A percentile compares a stretch with the other conserved stretches of the same genome.
These are phyloP conservation scores for Cutaneotrichosporon sp. DNA, from an alignment of 1,284 basidiomycete genomes.

Conservation along the genomic window DNA sequence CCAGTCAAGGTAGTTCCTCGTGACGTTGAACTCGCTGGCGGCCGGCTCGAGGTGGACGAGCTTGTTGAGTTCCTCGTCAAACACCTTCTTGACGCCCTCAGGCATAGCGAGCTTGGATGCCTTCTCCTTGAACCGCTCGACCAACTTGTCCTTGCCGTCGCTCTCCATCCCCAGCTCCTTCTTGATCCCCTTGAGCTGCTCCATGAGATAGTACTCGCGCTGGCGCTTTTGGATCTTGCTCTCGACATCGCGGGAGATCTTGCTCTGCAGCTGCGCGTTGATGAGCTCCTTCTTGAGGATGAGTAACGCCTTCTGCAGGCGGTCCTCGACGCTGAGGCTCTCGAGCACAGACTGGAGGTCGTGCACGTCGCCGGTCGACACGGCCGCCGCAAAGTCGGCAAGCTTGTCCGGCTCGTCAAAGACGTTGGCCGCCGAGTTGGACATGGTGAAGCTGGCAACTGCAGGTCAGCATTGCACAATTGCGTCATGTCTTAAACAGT, in stretches of 20 bases:
- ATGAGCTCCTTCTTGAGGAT: conserved; percentile 98
- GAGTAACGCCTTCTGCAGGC: conserved; percentile 81
- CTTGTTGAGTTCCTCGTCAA: conserved; percentile 94
- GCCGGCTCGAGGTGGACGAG: conserved; percentile 85
- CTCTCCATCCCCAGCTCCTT: conserved; percentile 90
- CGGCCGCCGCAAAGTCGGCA: conserved; percentile 95
- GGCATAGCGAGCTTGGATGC: conserved; percentile 87
- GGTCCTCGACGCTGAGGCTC: conserved; percentile 77
- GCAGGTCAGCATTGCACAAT: neutral
- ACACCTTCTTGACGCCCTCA: conserved; percentile 83
- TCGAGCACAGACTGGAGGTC: conserved; percentile 95
- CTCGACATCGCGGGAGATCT: conserved; percentile 91
- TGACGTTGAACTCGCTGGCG: conserved; percentile 93
- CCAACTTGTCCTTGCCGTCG: conserved; percentile 95
- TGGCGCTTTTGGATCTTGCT: conserved; percentile 95
- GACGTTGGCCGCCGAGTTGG: conserved; percentile 91
- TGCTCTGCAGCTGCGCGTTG: conserved; percentile 92
- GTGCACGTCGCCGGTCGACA: conserved; percentile 81
- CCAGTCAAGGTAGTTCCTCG: conserved; percentile 94
- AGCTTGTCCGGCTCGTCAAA: conserved; percentile 98
- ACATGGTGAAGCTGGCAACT: conserved; percentile 74
- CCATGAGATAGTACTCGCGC: conserved; percentile 96
- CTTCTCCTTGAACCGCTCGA: conserved; percentile 93
- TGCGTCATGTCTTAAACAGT: neutral
- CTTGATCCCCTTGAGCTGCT: conserved; percentile 98